Evolutionary conservation across 352 stramenopile genomes (phyloP), one percentile per base, ranked within the genome.

Genomic region (Phytophthora pinifolia): DNA sequence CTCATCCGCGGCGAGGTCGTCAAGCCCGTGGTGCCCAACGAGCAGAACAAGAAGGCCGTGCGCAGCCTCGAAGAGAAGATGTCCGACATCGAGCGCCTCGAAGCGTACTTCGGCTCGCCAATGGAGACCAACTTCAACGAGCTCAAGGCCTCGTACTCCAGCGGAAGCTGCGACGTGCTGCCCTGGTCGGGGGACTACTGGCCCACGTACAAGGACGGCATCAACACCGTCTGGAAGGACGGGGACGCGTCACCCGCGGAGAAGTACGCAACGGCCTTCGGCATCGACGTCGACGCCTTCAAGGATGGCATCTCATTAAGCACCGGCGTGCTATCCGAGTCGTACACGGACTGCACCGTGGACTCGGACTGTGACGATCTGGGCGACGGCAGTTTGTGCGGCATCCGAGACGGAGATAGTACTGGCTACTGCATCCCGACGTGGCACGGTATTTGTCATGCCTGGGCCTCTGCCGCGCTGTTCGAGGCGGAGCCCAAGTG

Each of bases 181-280:
- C 73, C 73, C 14, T 84, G 74, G 74, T 72, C 74, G 3, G 67
- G 70, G 38, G 71, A 72, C 66, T 85, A 85, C 62, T 88, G 75
- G 73, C 70, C 78, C 15, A 64, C 64, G 42, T 86, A 83, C 66
- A 56, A 62, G 10, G 78, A 88, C 69, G 72, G 78, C 29, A 86
- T 88, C 60, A 88, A 88, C 71, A 37, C 30, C 36, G 43, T 51
- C 18, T 65, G 58, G 58, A 64, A 64, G 37, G 33, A 53, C 20
- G 48, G 53, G 7, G 57, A 74, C 6, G 12, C 49, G 8, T 76
- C 70, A 20, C 47, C 74, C 0, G 54, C 71, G 1, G 57, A 61
- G 37, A 84, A 84, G 38, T 84, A 84, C 47, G 74, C 74, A 4
- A 52, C 50, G 8, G 74, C 71, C 2, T 84, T 77, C 37, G 59